These are phyloP conservation scores for Entomophthora muscae DNA, from an alignment of 371 early-diverging fungal species.

Conservation along the genomic window DNA sequence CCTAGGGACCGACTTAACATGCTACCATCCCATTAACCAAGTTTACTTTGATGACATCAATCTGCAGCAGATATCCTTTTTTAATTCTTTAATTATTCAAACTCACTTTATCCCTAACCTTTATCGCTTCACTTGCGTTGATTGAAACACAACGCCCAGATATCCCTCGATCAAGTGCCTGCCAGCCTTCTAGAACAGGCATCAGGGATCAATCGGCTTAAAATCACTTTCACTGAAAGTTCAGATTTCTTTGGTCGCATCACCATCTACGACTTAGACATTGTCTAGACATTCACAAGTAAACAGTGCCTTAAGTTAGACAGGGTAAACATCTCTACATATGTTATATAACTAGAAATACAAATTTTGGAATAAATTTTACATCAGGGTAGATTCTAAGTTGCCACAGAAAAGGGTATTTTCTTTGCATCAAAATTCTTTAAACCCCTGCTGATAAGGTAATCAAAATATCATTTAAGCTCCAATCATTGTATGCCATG, in stretches of 20 bases:
- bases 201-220: conserved; percentile 20
- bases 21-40: conserved; percentile 22
- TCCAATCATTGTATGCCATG: too few species aligned
- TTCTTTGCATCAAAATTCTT: too few species aligned
- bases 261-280: conserved; percentile 57
- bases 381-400: too few species aligned
- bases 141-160: not conserved
- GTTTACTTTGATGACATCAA: conserved; percentile 59
- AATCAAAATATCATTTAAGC: too few species aligned
- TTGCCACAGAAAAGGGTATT: too few species aligned
- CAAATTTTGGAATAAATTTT: too few species aligned
- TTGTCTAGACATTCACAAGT: conserved; percentile 17
- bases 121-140: not conserved
- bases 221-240: conserved; percentile 52
- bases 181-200: not conserved
- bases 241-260: conserved; percentile 84
- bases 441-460: too few species aligned
- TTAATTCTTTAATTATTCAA: not conserved
- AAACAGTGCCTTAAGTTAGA: too few species aligned
- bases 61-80: conserved; percentile 24
- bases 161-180: not conserved
- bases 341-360: too few species aligned
- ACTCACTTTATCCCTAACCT: not conserved
- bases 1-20: conserved; percentile 13
- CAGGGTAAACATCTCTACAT: too few species aligned